Evolutionary conservation across 257 asterid genomes (phyloP), one percentile per base, ranked within the genome.

Genomic region (Ilex asprella): DNA sequence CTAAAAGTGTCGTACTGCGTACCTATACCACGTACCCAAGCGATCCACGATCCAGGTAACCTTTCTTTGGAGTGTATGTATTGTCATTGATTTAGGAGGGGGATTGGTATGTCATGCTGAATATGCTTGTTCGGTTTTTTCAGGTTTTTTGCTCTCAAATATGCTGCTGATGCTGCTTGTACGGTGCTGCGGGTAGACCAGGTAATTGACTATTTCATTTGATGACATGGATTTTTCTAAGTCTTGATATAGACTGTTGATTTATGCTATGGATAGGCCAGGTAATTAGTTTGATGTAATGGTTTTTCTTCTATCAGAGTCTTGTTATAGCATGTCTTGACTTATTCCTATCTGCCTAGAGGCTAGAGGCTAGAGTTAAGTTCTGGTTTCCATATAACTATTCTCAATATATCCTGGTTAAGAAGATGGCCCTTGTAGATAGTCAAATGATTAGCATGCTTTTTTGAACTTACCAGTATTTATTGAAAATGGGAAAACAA

Each of bases 111-210:
- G n/a, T 4, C 54, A 11, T 49, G 5, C 10, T 49, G 54, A 49
- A 47, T 35, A 50, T 30, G 41, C 55, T 63, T 64, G 31, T 67
- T 62, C 16, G 60, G 58, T 51, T 35, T 49, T 55, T 64, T 70
- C 2, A 93, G 97, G 76, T 75, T 79, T 46, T 93, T 85, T 67
- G 97, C 97, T 61, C 87, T 93, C 52, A 93, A 93, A 76, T 89
- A 76, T 67, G 96, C 99, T 61, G 92, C 95, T 46, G 97, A 89
- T 81, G 99, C 97, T 65, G 94, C 85, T 63, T 82, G 86, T 73
- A 93, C 99, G 8, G 95, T 93, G 70, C 82, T 93, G 66, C 92
- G 96, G 13, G 99, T 93, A 39, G 99, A 93, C 78, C 99, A 93
- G 99, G 99, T 93, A 79, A 68, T 51, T 27, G 53, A 30, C 76